Evolutionary conservation across 179 eudicot genomes (phyloP).

Genomic region (Gypsophila paniculata): DNA sequence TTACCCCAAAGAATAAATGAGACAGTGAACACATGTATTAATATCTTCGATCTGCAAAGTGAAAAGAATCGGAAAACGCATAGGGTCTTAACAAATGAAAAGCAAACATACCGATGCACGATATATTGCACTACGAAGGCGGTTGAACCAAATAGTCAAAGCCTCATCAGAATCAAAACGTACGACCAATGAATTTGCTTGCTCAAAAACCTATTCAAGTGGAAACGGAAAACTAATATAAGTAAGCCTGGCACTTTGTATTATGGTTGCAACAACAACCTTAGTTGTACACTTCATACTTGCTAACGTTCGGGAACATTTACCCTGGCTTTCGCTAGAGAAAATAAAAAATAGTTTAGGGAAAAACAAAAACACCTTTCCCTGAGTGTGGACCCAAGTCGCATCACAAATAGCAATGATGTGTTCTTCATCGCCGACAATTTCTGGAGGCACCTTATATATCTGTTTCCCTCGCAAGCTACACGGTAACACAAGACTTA

Average conservation of each 20-base stretch:
- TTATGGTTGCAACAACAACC: neutral
- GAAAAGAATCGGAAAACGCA: neutral
- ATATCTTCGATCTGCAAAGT: neutral
- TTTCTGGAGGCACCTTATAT: slow-evolving; percentile 63
- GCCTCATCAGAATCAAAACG: slow-evolving; percentile 68
- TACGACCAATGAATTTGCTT: slow-evolving; percentile 71
- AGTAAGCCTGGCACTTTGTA: neutral
- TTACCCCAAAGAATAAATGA: neutral
- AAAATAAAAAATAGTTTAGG: neutral
- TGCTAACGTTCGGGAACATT: neutral
- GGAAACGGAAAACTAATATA: slow-evolving; percentile 8
- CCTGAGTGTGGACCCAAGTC: slow-evolving; percentile 39
- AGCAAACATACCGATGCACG: slow-evolving; percentile 67
- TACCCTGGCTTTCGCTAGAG: neutral
- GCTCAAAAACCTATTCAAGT: slow-evolving; percentile 65
- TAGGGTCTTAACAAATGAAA: neutral
- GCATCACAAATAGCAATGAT: slow-evolving; percentile 66
- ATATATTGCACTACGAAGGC: slow-evolving; percentile 81
- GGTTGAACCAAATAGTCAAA: slow-evolving; percentile 64
- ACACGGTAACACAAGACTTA: slow-evolving; percentile 18
- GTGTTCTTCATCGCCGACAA: slow-evolving; percentile 61
- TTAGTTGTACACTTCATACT: neutral
- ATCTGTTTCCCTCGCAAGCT: slow-evolving; percentile 86
- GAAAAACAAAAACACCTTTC: slow-evolving; percentile 41
- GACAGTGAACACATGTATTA: neutral